Base-by-base conservation (phyloP, 768 basidiomycete genomes). In the Scleroderma citrinum region DNA sequence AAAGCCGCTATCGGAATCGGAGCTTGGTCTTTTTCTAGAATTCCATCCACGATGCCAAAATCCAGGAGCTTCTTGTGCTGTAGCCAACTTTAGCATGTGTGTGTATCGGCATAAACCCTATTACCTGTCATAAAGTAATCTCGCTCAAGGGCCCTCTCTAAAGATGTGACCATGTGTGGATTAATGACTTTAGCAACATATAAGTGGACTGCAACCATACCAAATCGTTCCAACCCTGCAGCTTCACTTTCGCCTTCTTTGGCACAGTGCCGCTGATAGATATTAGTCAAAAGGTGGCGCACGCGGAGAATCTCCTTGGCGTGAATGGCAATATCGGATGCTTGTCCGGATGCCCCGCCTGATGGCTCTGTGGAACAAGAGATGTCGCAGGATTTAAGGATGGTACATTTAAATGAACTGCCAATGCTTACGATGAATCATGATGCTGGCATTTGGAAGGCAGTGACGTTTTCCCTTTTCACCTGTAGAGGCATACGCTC, bases 261-360 rank as follows among this genome's bases (percentile, higher is more conserved):
- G 16, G 69, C 76, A 67, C 94, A 96, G 62, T 97, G 94, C 55
- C 75, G 76, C 63, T 89, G 88, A 73, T 96, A 96, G 62, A 96
- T 92, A 44, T 78, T 75, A 17, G 94, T 96, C 46, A 97, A 72
- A 4, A 85, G 66, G 52, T 87, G 80, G 38, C 94, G 78, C 53
- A 94, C 85, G 36, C 93, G 83, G 23, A 98, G 76, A 59, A 98
- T 98, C 70, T 97, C 93, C 65, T 87, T 89, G 3, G 95, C 95
- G 62, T 95, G 92, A 53, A 95, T 94, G n/a, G 92, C 91, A 57
- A 98, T 95, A 68, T 98, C 95, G 35, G 86, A 85, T 19, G 95
- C 95, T 65, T 95, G 93, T 4, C 95, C 95, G 26, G 88, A 87
- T 39, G 93, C 93, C 34, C 94, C 95, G 47, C 95, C 95, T 31